phyloP scores from a whole-genome alignment of 768 basidiomycete species.

The Suillus subalutaceus region DNA sequence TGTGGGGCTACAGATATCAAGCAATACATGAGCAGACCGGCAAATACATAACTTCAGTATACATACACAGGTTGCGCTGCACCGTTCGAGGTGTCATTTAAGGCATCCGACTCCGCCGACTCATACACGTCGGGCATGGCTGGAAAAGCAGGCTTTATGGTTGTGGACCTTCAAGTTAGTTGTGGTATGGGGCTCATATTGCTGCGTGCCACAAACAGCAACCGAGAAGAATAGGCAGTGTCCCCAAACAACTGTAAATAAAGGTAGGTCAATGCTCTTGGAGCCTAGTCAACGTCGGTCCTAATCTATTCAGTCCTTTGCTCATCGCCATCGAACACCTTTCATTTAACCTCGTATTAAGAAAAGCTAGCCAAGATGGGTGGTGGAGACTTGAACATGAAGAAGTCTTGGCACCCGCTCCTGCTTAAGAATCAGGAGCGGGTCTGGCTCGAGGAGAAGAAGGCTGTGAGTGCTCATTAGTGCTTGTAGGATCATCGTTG shows the following conservation, averaged over 20 bases:
- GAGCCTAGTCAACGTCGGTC: conserved; percentile 5
- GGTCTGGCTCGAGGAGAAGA: conserved; percentile 99
- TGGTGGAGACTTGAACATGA: conserved; percentile 99
- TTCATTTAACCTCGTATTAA: conserved; percentile 9
- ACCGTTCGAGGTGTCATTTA: conserved; percentile 31
- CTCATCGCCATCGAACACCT: conserved; percentile 14
- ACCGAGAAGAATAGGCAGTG: not conserved
- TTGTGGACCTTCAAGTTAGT: conserved; percentile 7
- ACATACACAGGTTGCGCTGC: conserved; percentile 35
- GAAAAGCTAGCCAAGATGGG: conserved; percentile 75
- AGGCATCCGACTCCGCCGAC: conserved; percentile 39
- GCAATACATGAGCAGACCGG: conserved; percentile 19
- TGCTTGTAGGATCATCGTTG: conserved; percentile 5
- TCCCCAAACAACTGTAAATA: conserved; percentile 38
- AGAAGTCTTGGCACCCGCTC: conserved; percentile 99
- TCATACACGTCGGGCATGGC: conserved; percentile 31
- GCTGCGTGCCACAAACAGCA: not conserved
- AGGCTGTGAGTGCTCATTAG: conserved; percentile 64
- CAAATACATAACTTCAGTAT: not conserved
- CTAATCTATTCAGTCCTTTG: conserved; percentile 15
- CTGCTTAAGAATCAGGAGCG: conserved; percentile 98
- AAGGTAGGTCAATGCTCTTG: conserved; percentile 8
- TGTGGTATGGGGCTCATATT: conserved; percentile 13
- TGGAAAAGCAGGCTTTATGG: conserved; percentile 23
- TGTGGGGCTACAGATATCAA: conserved; percentile 52